Evolutionary conservation across 345 rosid species (phyloP), one percentile per base, ranked within the genome.

Genomic region (Sisymbrium irio): DNA sequence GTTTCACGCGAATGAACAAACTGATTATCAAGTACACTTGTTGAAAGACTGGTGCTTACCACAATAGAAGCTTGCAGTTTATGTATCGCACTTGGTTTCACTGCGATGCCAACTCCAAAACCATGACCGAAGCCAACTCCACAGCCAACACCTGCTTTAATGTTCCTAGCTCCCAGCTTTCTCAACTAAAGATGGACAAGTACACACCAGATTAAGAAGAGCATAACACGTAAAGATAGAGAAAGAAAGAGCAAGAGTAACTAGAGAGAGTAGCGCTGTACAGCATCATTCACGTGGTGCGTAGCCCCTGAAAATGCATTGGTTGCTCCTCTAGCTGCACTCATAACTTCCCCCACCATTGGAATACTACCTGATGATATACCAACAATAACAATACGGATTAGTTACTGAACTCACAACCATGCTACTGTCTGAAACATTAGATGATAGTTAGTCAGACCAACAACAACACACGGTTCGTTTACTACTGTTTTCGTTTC

Each of bases 311-410:
- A 89, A 73, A 95, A 86, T 2, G 87, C 96, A 86, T 80, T 82
- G 33, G 96, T 90, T 62, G 99, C 97, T 49, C 98, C 99, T 83
- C 98, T 85, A 12, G 97, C 82, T n/a, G 97, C 96, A 83, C 84
- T 85, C 94, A 90, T 83, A 47, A 95, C 83, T 85, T 92, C 87
- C 9, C 83, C 84, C 61, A 89, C 84, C 85, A 92, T 82, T 57
- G 99, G 99, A 44, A 95, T 49, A 53, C 89, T 88, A 77, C 84
- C 99, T 92, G 71, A 70, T 65, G n/a, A 45, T 17, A 63, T 13
- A 22, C 0, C 18, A 65, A 62, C 53, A 51, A 68, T 10, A 46
- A 46, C 59, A 19, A 69, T 20, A 65, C 10, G 7, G 39, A 18
- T 12, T n/a, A n/a, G n/a, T n/a, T 14, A 19, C n/a, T 60, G 1